Evolutionary conservation across 2,329 filamentous ascomycete species (phyloP).

Genomic region (Plenodomus biglobosus): DNA sequence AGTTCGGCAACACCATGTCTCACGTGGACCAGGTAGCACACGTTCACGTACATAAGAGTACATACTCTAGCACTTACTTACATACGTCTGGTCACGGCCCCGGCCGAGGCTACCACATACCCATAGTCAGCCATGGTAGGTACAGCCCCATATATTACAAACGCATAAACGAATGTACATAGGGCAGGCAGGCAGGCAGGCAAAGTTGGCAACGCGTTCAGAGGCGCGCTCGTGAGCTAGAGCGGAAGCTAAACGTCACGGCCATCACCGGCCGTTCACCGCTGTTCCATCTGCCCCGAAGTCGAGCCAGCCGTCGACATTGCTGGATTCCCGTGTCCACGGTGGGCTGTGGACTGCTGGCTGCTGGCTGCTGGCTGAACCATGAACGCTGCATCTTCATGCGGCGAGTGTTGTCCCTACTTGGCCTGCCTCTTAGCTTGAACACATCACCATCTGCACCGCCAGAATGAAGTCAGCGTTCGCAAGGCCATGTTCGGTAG

Average conservation of each 20-base stretch:
- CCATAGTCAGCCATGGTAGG: neutral
- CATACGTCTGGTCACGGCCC: constrained; percentile 30
- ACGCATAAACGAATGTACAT: constrained; percentile 15
- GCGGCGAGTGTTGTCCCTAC: constrained; percentile 13
- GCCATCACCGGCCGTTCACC: constrained; percentile 38
- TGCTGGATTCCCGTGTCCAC: constrained; percentile 15
- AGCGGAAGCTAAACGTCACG: constrained; percentile 22
- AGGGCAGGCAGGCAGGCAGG: constrained; percentile 11
- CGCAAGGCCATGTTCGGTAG: constrained; percentile 41
- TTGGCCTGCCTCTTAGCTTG: constrained; percentile 28
- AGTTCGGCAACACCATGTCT: constrained; percentile 21
- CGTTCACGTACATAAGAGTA: no score
- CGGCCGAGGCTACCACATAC: constrained; percentile 36
- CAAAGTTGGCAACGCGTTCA: constrained; percentile 13
- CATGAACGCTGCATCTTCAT: constrained; percentile 16
- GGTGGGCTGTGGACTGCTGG: constrained; percentile 19
- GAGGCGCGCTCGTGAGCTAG: constrained; percentile 21
- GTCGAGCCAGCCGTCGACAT: constrained; percentile 13
- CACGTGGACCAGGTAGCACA: constrained; percentile 32
- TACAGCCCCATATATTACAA: constrained; percentile 25
- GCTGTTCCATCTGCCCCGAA: constrained; percentile 33
- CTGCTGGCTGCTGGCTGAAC: no score
- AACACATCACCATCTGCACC: constrained; percentile 43
- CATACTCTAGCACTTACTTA: no score
- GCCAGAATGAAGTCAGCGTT: constrained; percentile 43